Evolutionary conservation across 73 alveolate genomes (phyloP).

Genomic region (Tetrahymena elliotti): DNA sequence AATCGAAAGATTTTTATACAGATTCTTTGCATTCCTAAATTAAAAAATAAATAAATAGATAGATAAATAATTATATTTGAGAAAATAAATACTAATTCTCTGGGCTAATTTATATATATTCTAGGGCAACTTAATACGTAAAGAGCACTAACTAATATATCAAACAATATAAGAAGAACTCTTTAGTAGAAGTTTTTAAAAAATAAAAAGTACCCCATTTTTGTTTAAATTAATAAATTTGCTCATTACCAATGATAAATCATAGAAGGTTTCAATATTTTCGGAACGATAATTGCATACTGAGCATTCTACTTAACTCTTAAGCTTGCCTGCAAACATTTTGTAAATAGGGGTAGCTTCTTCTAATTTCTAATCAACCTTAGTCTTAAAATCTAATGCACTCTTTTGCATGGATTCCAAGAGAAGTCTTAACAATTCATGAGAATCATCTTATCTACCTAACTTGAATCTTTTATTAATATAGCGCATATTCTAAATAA

Average conservation of each 20-base stretch:
- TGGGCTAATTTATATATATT: neutral
- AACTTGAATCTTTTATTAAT: neutral
- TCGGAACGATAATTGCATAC: neutral
- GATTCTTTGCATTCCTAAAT: neutral
- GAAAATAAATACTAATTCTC: neutral
- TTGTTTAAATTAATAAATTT: neutral
- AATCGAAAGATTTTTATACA: neutral
- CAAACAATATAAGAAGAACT: too few species aligned
- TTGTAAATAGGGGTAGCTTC: neutral
- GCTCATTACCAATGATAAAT: neutral
- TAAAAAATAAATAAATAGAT: neutral
- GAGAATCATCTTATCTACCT: neutral
- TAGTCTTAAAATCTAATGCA: neutral
- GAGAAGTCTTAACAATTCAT: neutral
- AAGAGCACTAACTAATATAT: neutral
- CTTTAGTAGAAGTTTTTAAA: neutral
- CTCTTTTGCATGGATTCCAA: neutral
- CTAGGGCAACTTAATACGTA: neutral
- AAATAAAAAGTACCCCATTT: neutral
- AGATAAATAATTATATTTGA: neutral
- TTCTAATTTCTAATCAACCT: neutral
- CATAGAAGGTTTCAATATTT: neutral
- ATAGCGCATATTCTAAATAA: neutral
- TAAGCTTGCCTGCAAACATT: neutral
- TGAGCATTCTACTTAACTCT: neutral